phyloP scores from a whole-genome alignment of 1,284 basidiomycete genomes.

The Leccinum variabile region DNA sequence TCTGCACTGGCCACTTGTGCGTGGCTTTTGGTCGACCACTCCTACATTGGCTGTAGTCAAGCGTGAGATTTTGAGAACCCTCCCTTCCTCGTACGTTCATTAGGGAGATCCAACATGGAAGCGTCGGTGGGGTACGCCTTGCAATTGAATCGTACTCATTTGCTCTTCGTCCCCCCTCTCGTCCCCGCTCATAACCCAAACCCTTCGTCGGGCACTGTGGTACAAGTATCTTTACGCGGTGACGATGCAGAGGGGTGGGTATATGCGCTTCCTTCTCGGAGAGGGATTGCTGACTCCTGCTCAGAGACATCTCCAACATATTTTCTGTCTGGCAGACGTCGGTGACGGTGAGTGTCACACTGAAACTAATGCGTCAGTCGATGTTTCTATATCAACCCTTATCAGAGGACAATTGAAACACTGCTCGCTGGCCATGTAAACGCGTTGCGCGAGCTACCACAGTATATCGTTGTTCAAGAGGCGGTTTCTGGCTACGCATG shows the following conservation, averaged over 20 bases:
- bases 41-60: too few relatives aligned
- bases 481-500: conserved; percentile 14
- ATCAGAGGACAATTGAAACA: conserved; percentile 28
- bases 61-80: conserved; percentile 11
- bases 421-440: conserved; percentile 24
- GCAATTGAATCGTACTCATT: conserved; percentile 24
- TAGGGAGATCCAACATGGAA: neutral
- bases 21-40: neutral
- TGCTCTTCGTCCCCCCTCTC: conserved; percentile 27
- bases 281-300: conserved; percentile 7
- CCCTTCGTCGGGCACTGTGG: conserved; percentile 21
- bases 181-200: neutral
- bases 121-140: conserved; percentile 22
- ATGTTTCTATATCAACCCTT: neutral
- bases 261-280: conserved; percentile 13
- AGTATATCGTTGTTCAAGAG: conserved; percentile 7
- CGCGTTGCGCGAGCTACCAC: conserved; percentile 18
- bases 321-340: conserved; percentile 14
- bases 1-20: neutral
- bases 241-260: conserved; percentile 21
- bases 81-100: neutral
- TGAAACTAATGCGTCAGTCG: neutral
- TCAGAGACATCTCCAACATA: conserved; percentile 8
- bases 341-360: conserved; percentile 23
- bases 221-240: conserved; percentile 26